Base-by-base conservation (phyloP, 257 asterid genomes). In the Scutellaria galericulata region DNA sequence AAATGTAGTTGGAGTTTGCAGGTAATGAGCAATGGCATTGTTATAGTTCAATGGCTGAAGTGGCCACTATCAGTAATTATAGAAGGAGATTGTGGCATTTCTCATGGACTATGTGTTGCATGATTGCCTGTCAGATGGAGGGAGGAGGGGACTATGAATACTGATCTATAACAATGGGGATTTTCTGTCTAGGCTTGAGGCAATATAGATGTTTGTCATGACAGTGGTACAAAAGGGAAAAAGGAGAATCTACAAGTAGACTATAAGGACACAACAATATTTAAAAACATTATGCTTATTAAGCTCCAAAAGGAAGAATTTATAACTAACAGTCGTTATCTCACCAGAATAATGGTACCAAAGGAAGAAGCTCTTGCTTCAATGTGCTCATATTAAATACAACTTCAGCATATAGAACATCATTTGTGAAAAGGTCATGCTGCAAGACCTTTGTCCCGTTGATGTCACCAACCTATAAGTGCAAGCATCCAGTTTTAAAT, bases 331-430 rank as follows among this genome's bases (percentile, higher is more conserved):
- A 76, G 62, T 55, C 64, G 78, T 52, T 50, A 76, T 68, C 96
- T 86, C 84, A 95, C 99, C 99, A 95, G 87, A 95, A 95, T 65
- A 95, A 88, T 78, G 99, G 99, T 52, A 92, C 93, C 82, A 95
- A 81, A 31, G 98, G 99, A 78, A 95, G 95, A 83, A 92, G 90
- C 76, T 95, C 97, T 84, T 84, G 93, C 83, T 87, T 88, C 87
- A 95, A 79, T 31, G 91, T 75, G 75, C 88, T 85, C 99, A 95
- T 92, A 70, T 92, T 81, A 86, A 95, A 95, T 62, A 95, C 98
- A 74, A 92, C 85, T 85, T 95, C 99, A 75, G 99, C 91, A 80
- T 95, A 95, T 45, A 95, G 86, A 77, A 95, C 97, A 74, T 92
- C 99, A 84, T 95, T 95, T 18, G 99, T 92, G 90, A 95, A 95